Evolutionary conservation across 129 eudicot genomes (phyloP).

Genomic region (Helichrysum umbraculigerum): DNA sequence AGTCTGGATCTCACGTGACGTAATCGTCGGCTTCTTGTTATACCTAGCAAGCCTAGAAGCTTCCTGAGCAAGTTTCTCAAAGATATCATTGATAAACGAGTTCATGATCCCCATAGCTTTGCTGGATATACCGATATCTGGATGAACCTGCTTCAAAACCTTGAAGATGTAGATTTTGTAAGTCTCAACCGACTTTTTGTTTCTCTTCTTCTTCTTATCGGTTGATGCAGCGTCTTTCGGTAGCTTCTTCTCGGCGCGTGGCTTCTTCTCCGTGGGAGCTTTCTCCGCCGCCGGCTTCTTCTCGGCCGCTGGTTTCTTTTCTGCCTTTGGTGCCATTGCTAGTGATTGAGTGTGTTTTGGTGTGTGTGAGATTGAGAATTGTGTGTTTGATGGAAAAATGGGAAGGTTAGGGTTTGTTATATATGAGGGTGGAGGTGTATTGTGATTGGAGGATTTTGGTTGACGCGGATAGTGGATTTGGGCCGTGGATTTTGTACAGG

Average conservation of each 20-base stretch:
- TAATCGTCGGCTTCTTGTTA: not conserved
- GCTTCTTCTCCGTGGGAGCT: conserved; percentile 37
- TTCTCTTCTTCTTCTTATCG: conserved; percentile 32
- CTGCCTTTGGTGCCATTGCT: too few species aligned
- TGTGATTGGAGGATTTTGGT: conserved; percentile 25
- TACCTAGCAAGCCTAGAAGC: not conserved
- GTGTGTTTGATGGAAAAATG: not conserved
- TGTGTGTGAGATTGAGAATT: not conserved
- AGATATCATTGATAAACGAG: conserved; percentile 5
- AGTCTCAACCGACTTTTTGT: conserved; percentile 7
- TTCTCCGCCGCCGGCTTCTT: conserved; percentile 7
- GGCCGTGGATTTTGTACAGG: not conserved
- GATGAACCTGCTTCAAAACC: conserved; percentile 19
- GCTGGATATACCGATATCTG: conserved; percentile 12
- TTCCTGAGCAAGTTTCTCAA: not conserved
- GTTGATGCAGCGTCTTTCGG: conserved; percentile 31
- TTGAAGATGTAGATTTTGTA: conserved; percentile 30
- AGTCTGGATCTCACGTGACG: not conserved
- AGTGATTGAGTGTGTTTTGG: not conserved
- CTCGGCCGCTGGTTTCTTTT: conserved; percentile 37
- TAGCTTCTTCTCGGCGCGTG: conserved; percentile 30
- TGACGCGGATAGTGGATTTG: conserved; percentile 23
- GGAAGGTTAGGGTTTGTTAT: not conserved
- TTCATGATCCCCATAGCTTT: conserved; percentile 40
- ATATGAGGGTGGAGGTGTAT: conserved; percentile 18